Conservation (phyloP, 305 asterid species). For the Solanum aculeatissimum region DNA sequence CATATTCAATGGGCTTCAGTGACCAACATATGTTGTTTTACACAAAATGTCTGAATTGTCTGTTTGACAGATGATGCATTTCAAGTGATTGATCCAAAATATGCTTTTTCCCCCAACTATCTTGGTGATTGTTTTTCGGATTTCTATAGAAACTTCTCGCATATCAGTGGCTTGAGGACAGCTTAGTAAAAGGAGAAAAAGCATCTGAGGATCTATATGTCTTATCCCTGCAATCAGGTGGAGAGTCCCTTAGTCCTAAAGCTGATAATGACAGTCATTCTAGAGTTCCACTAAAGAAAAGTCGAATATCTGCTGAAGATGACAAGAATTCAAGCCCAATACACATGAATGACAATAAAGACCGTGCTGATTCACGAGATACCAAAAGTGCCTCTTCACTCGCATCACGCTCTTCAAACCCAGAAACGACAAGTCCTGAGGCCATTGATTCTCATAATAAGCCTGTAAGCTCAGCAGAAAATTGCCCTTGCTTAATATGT, state of each 20-base stretch:
- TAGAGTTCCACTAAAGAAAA: conserved; percentile 30
- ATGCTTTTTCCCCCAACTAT: neutral
- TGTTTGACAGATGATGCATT: neutral
- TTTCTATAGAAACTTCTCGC: conserved; percentile 39
- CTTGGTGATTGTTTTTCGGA: neutral
- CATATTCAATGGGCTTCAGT: neutral
- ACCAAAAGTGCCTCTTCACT: conserved; percentile 29
- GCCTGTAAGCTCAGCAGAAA: conserved; percentile 26
- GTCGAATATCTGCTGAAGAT: conserved; percentile 30
- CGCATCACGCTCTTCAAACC: conserved; percentile 30
- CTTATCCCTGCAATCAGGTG: conserved; percentile 21
- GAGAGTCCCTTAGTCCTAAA: neutral
- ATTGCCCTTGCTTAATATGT: neutral
- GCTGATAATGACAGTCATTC: conserved; percentile 17
- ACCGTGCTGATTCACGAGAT: conserved; percentile 16
- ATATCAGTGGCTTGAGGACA: conserved; percentile 87
- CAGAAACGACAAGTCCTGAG: conserved; percentile 31
- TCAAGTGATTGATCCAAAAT: neutral
- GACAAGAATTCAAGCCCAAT: conserved; percentile 17
- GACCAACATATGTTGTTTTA: neutral
- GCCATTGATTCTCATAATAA: conserved; percentile 18
- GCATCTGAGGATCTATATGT: conserved; percentile 50
- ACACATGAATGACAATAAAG: conserved; percentile 5
- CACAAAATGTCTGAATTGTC: neutral
- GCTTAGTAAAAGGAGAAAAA: conserved; percentile 64